These are phyloP conservation scores for Pythium sp. DNA, from an alignment of 352 stramenopile genomes.

Conservation along the genomic window DNA sequence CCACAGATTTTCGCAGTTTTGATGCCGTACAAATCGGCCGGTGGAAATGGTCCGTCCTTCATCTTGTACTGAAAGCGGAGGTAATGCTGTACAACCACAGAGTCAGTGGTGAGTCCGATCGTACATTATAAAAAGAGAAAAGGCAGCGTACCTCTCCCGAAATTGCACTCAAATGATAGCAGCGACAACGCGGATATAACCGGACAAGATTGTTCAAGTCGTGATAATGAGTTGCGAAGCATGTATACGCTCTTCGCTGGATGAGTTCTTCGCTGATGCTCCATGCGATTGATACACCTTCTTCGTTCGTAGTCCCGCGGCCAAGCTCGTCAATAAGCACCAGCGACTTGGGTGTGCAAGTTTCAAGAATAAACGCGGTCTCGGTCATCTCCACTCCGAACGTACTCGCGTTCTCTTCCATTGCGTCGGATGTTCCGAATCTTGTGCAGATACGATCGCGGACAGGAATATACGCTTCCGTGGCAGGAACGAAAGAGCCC, in stretches of 20 bases:
- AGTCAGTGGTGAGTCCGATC: background rate
- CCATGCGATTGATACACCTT: slow-evolving; percentile 89
- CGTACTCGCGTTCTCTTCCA: slow-evolving; percentile 92
- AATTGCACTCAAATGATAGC: slow-evolving; percentile 64
- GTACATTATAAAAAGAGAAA: background rate
- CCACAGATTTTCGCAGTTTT: slow-evolving; percentile 74
- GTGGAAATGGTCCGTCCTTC: slow-evolving; percentile 60
- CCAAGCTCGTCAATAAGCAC: slow-evolving; percentile 92
- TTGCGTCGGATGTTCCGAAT: slow-evolving; percentile 91
- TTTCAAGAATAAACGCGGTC: slow-evolving; percentile 83
- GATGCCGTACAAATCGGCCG: slow-evolving; percentile 77
- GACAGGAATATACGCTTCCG: slow-evolving; percentile 77
- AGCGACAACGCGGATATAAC: slow-evolving; percentile 61
- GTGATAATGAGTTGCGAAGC: slow-evolving; percentile 92
- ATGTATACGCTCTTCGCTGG: slow-evolving; percentile 59
- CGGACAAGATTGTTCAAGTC: slow-evolving; percentile 60
- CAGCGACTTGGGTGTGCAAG: slow-evolving; percentile 61
- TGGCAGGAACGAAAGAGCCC: slow-evolving; percentile 88
- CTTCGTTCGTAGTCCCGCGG: slow-evolving; percentile 85
- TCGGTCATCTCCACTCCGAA: slow-evolving; percentile 93
- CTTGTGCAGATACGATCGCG: slow-evolving; percentile 88
- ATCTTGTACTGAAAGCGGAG: slow-evolving; percentile 62
- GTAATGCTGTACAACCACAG: slow-evolving; percentile 34
- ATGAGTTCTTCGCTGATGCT: slow-evolving; percentile 85
- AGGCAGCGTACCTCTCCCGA: slow-evolving; percentile 37